These are phyloP conservation scores for Picea sitchensis DNA, from an alignment of 75 land plant species.

Conservation along the genomic window DNA sequence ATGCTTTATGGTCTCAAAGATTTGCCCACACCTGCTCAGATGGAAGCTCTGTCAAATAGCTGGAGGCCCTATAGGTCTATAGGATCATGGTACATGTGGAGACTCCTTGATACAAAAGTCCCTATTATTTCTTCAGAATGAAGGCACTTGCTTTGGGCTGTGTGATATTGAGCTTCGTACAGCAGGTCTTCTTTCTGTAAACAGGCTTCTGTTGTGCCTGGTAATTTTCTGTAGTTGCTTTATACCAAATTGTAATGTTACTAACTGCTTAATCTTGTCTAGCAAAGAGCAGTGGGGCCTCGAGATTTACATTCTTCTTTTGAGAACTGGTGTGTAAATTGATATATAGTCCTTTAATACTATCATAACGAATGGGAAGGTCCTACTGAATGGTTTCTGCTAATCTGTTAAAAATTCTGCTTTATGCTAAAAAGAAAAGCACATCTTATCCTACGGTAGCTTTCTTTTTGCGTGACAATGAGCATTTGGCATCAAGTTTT, in stretches of 20 bases:
- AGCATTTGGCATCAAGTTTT: not conserved
- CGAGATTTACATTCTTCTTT: not conserved
- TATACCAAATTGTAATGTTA: not conserved
- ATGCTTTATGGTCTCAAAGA: slow-evolving; percentile 59
- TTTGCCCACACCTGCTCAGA: slow-evolving; percentile 71
- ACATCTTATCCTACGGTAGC: not conserved
- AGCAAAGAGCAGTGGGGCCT: not conserved
- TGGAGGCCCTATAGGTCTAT: slow-evolving; percentile 89
- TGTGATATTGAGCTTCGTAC: not conserved
- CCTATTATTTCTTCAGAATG: slow-evolving; percentile 5
- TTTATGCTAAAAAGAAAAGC: not conserved
- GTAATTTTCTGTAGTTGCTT: not conserved
- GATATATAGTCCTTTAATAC: not conserved
- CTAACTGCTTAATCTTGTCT: too few species aligned
- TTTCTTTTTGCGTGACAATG: not conserved
- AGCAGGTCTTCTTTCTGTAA: not conserved
- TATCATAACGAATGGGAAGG: not conserved
- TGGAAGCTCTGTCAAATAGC: slow-evolving; percentile 70
- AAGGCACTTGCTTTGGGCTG: not conserved
- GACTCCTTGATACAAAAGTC: slow-evolving; percentile 48
- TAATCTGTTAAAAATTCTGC: not conserved
- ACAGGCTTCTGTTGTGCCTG: not conserved
- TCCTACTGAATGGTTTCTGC: not conserved
- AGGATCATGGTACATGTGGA: slow-evolving; percentile 94
- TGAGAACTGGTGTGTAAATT: not conserved